Base-by-base conservation (phyloP, 345 rosid species). In the Brassica nigra region DNA sequence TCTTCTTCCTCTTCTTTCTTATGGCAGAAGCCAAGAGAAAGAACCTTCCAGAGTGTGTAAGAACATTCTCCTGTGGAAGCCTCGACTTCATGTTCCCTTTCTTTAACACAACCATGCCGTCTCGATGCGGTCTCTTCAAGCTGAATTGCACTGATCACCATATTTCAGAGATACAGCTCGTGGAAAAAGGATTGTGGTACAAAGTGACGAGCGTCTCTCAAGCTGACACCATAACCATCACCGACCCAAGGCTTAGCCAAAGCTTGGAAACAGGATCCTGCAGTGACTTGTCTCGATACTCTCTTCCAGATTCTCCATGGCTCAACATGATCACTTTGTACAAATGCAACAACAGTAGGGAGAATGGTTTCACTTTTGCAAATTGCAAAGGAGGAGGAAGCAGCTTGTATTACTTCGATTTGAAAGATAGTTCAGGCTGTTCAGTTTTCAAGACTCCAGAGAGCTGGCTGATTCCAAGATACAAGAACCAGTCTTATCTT, bases 261-360 rank as follows among this genome's bases (percentile, higher is more conserved):
- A 71, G 55, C 27, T 73, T 82, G 44, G 0, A 2, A 3, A 29
- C 77, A n/a, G n/a, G 11, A 5, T 4, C 57, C 16, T 86, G 87
- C 44, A 33, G 8, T 5, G 79, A 78, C 68, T 80, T 81, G 29
- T 75, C 77, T 14, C 61, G 37, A 67, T 65, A 81, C 9, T 78
- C 83, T 61, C 69, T 84, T 52, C 81, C 87, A 30, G 10, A 20
- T 9, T 71, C 74, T 10, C 87, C 87, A 12, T 82, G 61, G 69
- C 62, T 83, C 1, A 0, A 4, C 0, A 42, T 78, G n/a, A 4
- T 18, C 23, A 64, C 63, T 66, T 23, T 87, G 74, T 77, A 72
- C 79, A 81, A 66, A 66, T 88, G 88, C 71, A 39, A 71, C 44
- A 57, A 8, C 28, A 42, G 2, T 3, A 42, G 23, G 15, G 12